Base-by-base conservation (phyloP, 345 rosid genomes). In the Salix dunnii region DNA sequence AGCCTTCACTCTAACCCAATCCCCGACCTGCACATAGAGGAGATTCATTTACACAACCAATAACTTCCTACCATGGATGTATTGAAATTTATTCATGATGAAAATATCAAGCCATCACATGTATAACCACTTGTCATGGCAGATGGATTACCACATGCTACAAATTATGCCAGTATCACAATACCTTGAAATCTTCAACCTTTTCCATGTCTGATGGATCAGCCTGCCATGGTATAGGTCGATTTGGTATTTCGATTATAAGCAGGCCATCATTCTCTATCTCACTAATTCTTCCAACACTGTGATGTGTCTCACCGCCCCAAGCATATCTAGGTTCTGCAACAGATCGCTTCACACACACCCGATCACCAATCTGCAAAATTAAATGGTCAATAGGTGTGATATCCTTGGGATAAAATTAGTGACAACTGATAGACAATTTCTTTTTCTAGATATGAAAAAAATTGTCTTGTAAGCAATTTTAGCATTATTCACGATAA, bases 221-320 rank as follows among this genome's bases (percentile, higher is more conserved):
- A 61, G 99, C 99, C 84, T 91, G 97, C 99, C 99, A 96, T 1
- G 91, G 92, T 64, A 92, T 90, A 21, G 89, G 93, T 48, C 99
- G 91, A 79, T 87, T 90, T 84, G 98, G 97, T 78, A 96, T 96
- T 81, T 96, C 99, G 40, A 96, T 91, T 68, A 93, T 82, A 51
- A 96, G 90, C 70, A 96, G 94, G 72, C 99, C 99, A 83, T 96
- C 97, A 78, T 85, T 91, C 86, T 96, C 97, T 88, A 96, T 92
- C 73, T 93, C 99, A 21, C 91, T 90, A 71, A 93, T 88, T 80
- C 80, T 91, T 78, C 99, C 99, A 79, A 93, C 99, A 83, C 98
- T 96, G 73, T 96, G 99, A 87, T 96, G 99, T 20, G 99, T 96
- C 90, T 96, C 99, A 67, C 98, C 98, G 65, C 97, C 98, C 99